Base-by-base conservation (phyloP, 371 early-diverging fungal genomes). In the Mortierella sp. region DNA sequence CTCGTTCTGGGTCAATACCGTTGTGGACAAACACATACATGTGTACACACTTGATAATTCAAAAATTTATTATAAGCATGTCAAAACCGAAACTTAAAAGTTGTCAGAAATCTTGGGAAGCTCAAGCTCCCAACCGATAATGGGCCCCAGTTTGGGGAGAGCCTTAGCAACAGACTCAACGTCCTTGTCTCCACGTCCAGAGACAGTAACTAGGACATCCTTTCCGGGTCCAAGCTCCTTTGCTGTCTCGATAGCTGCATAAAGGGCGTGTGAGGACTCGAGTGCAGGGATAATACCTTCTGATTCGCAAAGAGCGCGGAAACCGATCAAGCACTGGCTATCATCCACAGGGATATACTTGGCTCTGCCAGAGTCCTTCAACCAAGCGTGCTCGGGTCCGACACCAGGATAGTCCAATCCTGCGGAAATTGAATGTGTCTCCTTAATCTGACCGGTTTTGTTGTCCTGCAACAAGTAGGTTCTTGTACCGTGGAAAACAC, bases 331-430 rank as follows among this genome's bases (percentile, higher is more conserved):
- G 35, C 96, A 94, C 75, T 97, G 91, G 20, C 89, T 90, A 74
- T 98, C 98, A 26, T 94, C 93, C 68, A 93, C 97, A 16, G 93
- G 91, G 28, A 90, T 79, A 78, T 97, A 97, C 72, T 96, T 89
- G 54, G 95, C 99, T 51, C 99, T 90, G 22, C 93, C 93, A 55
- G 89, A 87, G 77, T 95, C 94, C 86, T 96, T 95, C 73, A 98
- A 89, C 88, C 90, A 96, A 35, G 97, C 92, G 81, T 97, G 98
- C 83, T 98, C 98, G 26, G 98, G 98, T 30, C 98, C 98, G 52
- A 98, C 98, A 74, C 97, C 98, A 5, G 99, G 97, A 84, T 98
- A 98, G 87, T 97, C 97, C 61, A 98, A 88, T 28, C 98, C 99
- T 83, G 98, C 97, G 68, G 95, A 93, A 79, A 99, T 94, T 61